Evolutionary conservation across 2,329 filamentous ascomycete species (phyloP).

Genomic region (Xylaria polymorpha): DNA sequence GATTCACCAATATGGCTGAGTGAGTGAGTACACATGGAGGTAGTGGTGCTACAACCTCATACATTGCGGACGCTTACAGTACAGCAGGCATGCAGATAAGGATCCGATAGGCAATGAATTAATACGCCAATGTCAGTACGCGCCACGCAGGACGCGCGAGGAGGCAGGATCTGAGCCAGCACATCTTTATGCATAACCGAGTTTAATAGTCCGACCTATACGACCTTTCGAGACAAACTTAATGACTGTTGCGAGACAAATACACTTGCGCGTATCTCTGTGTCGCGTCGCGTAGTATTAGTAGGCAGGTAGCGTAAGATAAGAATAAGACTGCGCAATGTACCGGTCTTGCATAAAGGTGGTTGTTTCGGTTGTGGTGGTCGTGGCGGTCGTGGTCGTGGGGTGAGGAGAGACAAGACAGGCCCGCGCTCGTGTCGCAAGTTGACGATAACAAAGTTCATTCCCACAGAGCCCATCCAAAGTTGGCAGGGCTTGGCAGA

Average conservation of each 20-base stretch:
- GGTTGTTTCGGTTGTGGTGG: constrained; percentile 22
- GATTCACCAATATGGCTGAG: constrained; percentile 20
- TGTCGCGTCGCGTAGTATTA: background rate
- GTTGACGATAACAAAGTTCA: constrained; percentile 31
- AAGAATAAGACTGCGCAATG: background rate
- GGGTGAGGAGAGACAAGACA: constrained; percentile 3
- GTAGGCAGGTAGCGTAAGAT: background rate
- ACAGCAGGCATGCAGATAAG: constrained; percentile 19
- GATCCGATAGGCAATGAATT: constrained; percentile 7
- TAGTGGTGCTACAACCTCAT: constrained; percentile 1
- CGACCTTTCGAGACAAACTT: background rate
- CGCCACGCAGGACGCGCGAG: constrained; percentile 20
- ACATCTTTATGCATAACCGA: constrained; percentile 10
- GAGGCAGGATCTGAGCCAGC: background rate
- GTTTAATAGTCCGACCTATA: constrained; percentile 4
- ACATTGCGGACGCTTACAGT: background rate
- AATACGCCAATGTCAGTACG: constrained; percentile 14
- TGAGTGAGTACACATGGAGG: background rate
- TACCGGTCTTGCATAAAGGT: constrained; percentile 18
- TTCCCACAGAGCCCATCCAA: constrained; percentile 1
- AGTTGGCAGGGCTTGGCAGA: constrained; percentile 38
- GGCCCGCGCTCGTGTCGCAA: constrained; percentile 25
- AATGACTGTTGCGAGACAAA: constrained; percentile 1
- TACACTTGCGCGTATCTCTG: background rate
- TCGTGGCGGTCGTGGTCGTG: constrained; percentile 13